Evolutionary conservation across 106 monocot genomes (phyloP), one percentile per base, ranked within the genome.

Genomic region (Dendrobium catenatum): DNA sequence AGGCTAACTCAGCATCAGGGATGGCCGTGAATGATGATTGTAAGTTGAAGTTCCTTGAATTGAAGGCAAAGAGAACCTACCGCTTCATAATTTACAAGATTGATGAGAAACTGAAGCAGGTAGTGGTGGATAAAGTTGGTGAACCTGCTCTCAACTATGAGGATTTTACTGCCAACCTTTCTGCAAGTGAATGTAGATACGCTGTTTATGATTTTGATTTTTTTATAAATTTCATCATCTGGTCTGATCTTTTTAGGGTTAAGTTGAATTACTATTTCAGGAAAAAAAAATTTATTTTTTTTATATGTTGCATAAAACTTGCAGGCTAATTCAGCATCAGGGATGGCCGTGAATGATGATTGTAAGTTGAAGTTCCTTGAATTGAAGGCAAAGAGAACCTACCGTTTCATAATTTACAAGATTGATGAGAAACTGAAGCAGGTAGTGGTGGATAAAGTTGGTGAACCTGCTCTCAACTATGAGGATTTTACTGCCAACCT

Each of bases 131-230:
- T 41, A 81, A 81, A 33, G 47, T 81, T 75, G 81, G 81, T 42
- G 81, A 81, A 49, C 81, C 81, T 42, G 16, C 74, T 11, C 22
- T 81, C 33, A 74, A 44, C 31, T 81, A 81, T 56, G 81, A 81
- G 33, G 81, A 81, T 74, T 81, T 81, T 73, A 56, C 81, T 6
- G 74, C 81, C 74, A 81, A 68, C 41, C 81, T 81, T 33, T 55
- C 81, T 73, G 81, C 51, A 5, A 55, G 73, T 33, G 81, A 81
- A 56, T 81, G 81, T 33, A 24, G 81, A 56, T 81, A 81, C 7
- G 74, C 81, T 2, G 55, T 81, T 16, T 81, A 55, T 72, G 90
- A 90, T 80, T 90, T 86, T 59, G 78, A 78, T 8, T 78, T 58
- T 41, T 42, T 78, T 24, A 78, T 27, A 27, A 27, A 27, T 27